Evolutionary conservation across 2,329 filamentous ascomycete genomes (phyloP).

Genomic region (Dactylellina haptotyla): DNA sequence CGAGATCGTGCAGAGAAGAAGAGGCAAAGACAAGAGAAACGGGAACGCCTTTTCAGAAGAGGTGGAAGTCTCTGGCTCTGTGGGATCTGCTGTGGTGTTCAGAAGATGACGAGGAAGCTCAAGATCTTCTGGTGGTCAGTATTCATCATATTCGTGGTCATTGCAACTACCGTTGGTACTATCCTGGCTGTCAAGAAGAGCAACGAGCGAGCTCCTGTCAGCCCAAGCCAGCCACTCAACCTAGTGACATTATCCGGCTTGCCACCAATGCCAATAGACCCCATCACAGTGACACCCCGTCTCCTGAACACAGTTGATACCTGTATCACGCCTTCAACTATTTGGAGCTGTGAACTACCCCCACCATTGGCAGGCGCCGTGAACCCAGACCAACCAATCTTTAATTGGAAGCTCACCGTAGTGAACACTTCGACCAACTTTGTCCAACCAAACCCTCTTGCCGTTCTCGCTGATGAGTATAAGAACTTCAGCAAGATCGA

Average conservation of each 20-base stretch:
- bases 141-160: conserved; percentile 36
- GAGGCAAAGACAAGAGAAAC: conserved; percentile 44
- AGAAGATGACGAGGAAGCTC: conserved; percentile 40
- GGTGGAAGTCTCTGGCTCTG: conserved; percentile 40
- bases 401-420: conserved; percentile 38
- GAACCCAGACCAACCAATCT: conserved; percentile 20
- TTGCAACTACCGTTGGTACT: conserved; percentile 10
- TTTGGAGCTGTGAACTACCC: conserved; percentile 51
- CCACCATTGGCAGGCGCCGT: conserved; percentile 30
- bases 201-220: conserved; percentile 23
- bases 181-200: conserved; percentile 36
- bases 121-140: conserved; percentile 49
- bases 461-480: conserved; percentile 28
- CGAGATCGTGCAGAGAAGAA: conserved; percentile 41
- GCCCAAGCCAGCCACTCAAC: conserved; percentile 12
- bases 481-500: conserved; percentile 51
- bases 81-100: conserved; percentile 42
- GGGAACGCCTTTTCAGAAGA: conserved; percentile 32
- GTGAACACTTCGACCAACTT: conserved; percentile 31
- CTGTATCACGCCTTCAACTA: conserved; percentile 39
- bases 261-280: conserved; percentile 37
- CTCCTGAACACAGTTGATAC: conserved; percentile 39
- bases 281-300: conserved; percentile 41
- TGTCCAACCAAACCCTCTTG: conserved; percentile 24
- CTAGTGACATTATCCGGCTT: conserved; percentile 23